These are phyloP conservation scores for Chlorella sp. DNA, from an alignment of 139 green algal species.

Conservation along the genomic window DNA sequence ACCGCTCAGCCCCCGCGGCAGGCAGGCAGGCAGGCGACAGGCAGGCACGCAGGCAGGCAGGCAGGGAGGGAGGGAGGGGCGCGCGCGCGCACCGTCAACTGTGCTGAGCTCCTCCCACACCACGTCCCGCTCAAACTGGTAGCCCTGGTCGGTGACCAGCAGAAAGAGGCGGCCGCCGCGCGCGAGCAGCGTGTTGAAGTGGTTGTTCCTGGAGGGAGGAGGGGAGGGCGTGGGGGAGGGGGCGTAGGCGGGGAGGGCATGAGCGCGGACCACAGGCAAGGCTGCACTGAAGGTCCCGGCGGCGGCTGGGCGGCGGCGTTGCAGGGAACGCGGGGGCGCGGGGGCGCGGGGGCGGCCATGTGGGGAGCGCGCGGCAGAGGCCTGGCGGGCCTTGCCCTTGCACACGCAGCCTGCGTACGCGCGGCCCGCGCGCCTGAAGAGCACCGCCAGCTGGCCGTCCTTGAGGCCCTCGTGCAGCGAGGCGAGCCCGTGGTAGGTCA, in stretches of 20 bases:
- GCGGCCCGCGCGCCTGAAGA: constrained; percentile 78
- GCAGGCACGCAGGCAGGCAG: too few species aligned
- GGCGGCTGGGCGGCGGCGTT: neutral
- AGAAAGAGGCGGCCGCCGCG: constrained; percentile 75
- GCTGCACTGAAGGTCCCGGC: neutral
- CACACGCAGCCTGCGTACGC: too few species aligned
- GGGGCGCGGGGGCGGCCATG: too few species aligned
- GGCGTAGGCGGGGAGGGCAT: too few species aligned
- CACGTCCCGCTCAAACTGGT: constrained; percentile 70
- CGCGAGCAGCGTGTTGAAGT: constrained; percentile 91
- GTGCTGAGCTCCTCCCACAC: constrained; percentile 89
- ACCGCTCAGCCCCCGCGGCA: too few species aligned
- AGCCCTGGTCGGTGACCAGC: constrained; percentile 93
- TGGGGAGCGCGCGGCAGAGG: too few species aligned
- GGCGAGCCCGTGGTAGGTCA: constrained; percentile 79
- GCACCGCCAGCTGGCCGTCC: constrained; percentile 81
- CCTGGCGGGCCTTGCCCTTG: too few species aligned
- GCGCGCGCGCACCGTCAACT: too few species aligned
- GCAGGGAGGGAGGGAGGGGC: too few species aligned
- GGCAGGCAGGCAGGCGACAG: too few species aligned
- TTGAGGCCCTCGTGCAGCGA: constrained; percentile 54
- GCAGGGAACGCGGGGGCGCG: too few species aligned
- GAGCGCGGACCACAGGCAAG: neutral
- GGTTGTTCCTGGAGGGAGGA: constrained; percentile 81
- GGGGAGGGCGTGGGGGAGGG: neutral